Conservation (phyloP, 2,329 filamentous ascomycete species). For the Davidsoniella virescens region DNA sequence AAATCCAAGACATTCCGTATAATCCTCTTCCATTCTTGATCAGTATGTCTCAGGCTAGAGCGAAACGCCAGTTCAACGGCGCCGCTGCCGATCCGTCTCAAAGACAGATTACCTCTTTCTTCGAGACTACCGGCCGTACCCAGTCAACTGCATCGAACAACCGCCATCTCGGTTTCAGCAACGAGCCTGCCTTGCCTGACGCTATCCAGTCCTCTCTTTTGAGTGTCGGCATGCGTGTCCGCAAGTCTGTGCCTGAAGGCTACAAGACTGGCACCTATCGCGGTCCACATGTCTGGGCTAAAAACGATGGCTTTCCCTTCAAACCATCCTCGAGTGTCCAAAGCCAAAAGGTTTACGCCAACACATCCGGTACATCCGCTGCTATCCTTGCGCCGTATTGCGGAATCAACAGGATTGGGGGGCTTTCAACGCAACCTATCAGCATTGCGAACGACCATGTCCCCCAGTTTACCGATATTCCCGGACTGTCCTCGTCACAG, state of each 20-base stretch:
- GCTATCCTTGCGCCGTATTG: constrained; percentile 66
- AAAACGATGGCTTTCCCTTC: constrained; percentile 28
- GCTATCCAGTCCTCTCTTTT: constrained; percentile 69
- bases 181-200: constrained; percentile 37
- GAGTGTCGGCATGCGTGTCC: constrained; percentile 82
- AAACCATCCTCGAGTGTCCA: not conserved
- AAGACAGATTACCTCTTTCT: constrained; percentile 49
- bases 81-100: constrained; percentile 40
- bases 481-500: constrained; percentile 38
- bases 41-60: constrained; percentile 35
- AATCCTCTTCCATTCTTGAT: not conserved
- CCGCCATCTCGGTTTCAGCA: constrained; percentile 5
- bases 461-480: constrained; percentile 19
- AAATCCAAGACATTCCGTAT: not conserved
- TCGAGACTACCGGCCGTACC: constrained; percentile 20
- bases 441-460: constrained; percentile 18
- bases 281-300: constrained; percentile 1
- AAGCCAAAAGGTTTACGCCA: not conserved
- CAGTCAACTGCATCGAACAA: constrained; percentile 16
- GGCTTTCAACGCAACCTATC: constrained; percentile 42
- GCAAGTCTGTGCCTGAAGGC: constrained; percentile 83
- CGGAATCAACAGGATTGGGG: constrained; percentile 61
- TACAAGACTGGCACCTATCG: constrained; percentile 51
- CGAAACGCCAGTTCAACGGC: constrained; percentile 46
- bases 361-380: constrained; percentile 27